phyloP scores from a whole-genome alignment of 768 basidiomycete species.

The Dentipellis fragilis region DNA sequence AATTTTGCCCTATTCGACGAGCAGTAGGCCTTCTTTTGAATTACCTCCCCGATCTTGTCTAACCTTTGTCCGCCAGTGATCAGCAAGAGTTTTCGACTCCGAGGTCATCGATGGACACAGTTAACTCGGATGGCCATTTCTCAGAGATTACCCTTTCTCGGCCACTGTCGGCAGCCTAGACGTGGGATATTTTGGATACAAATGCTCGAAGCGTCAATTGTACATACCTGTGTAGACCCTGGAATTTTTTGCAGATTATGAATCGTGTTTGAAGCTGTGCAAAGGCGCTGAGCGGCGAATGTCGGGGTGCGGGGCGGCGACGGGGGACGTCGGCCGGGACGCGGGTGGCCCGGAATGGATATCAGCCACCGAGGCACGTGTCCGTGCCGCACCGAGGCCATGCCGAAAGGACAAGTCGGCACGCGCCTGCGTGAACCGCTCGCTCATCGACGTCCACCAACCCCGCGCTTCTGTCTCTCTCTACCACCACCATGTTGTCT shows the following conservation, averaged over 20 bases:
- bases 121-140: background rate
- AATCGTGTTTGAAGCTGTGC: too few relatives aligned
- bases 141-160: background rate
- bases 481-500: conserved; percentile 9
- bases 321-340: background rate
- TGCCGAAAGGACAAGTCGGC: too few relatives aligned
- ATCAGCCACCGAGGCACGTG: background rate
- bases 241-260: too few relatives aligned
- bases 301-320: background rate
- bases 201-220: too few relatives aligned
- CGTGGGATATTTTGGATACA: background rate
- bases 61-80: background rate
- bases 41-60: too few relatives aligned
- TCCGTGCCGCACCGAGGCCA: background rate
- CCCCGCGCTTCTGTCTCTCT: background rate
- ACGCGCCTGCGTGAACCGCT: background rate
- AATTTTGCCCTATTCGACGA: background rate
- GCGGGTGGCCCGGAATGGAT: background rate
- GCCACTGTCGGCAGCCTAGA: background rate
- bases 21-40: background rate
- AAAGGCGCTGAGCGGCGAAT: too few relatives aligned
- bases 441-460: background rate
- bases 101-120: background rate
- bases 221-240: too few relatives aligned
- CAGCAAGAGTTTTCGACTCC: background rate